These are phyloP conservation scores for Phytophthora sojae DNA, from an alignment of 352 stramenopile species.

Conservation along the genomic window DNA sequence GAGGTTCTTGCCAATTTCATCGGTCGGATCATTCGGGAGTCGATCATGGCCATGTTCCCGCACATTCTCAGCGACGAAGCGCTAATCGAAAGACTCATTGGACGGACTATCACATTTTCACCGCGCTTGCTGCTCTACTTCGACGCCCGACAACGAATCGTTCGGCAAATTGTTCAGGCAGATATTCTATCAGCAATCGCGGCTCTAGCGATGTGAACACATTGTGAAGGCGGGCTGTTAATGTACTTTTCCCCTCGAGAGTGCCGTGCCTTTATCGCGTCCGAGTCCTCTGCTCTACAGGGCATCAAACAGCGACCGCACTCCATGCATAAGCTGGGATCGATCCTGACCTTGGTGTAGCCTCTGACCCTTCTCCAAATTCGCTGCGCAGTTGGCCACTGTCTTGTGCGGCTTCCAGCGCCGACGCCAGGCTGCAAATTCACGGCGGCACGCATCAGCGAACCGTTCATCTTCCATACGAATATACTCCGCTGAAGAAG, in stretches of 20 bases:
- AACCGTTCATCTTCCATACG: slow-evolving; percentile 61
- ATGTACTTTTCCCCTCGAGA: too few relatives aligned
- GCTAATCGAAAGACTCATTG: background rate
- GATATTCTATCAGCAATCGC: background rate
- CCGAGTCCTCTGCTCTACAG: slow-evolving; percentile 15
- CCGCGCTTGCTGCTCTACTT: background rate
- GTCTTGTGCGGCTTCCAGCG: slow-evolving; percentile 62
- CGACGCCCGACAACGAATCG: background rate
- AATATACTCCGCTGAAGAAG: slow-evolving; percentile 45
- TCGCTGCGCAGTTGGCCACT: slow-evolving; percentile 42
- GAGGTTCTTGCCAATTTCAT: background rate
- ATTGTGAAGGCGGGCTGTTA: too few relatives aligned
- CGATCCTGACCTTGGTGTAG: background rate
- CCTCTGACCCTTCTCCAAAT: slow-evolving; percentile 38
- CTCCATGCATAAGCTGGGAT: slow-evolving; percentile 6
- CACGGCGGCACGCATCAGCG: slow-evolving; percentile 48
- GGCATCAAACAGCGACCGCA: slow-evolving; percentile 44
- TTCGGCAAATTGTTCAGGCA: background rate
- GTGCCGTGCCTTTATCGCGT: background rate
- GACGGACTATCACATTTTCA: background rate
- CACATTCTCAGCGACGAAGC: background rate
- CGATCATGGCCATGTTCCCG: background rate
- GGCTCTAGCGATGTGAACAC: background rate
- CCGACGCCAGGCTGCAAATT: slow-evolving; percentile 55
- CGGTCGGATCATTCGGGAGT: background rate